Conservation (phyloP, 768 basidiomycete genomes). For the Hypsizygus marmoreus region DNA sequence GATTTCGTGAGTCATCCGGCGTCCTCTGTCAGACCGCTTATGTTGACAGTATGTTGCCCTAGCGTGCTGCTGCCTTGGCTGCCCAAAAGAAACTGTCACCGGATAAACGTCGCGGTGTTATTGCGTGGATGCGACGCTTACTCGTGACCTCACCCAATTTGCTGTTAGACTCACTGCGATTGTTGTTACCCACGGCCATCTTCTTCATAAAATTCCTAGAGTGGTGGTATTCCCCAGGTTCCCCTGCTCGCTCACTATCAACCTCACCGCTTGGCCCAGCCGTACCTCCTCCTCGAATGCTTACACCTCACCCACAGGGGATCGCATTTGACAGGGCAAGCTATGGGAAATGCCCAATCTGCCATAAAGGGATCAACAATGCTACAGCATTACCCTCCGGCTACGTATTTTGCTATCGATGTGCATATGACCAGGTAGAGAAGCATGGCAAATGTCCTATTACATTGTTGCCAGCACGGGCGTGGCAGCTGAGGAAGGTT, state of each 20-base stretch:
- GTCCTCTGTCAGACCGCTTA: not conserved
- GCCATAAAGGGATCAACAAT: constrained; percentile 71
- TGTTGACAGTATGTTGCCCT: constrained; percentile 10
- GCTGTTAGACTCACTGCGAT: constrained; percentile 74
- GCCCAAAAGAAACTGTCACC: constrained; percentile 30
- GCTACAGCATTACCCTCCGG: constrained; percentile 90
- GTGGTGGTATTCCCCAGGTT: constrained; percentile 98
- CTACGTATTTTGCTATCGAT: constrained; percentile 94
- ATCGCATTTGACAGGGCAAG: constrained; percentile 59
- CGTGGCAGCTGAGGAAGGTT: constrained; percentile 88
- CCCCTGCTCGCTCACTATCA: constrained; percentile 76
- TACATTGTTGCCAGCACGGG: constrained; percentile 72
- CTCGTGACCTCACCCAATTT: constrained; percentile 58
- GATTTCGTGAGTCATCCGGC: constrained; percentile 62
- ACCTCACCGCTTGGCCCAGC: constrained; percentile 65
- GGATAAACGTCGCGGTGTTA: constrained; percentile 35
- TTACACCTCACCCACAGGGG: constrained; percentile 74
- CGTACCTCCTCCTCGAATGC: constrained; percentile 75
- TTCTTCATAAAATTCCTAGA: constrained; percentile 97
- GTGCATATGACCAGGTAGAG: constrained; percentile 83
- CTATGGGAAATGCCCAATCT: constrained; percentile 89
- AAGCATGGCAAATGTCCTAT: constrained; percentile 82
- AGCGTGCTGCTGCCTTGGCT: constrained; percentile 44
- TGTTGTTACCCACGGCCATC: constrained; percentile 84
- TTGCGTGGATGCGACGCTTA: constrained; percentile 46